Evolutionary conservation across 495 filamentous ascomycete genomes (phyloP), one percentile per base, ranked within the genome.

Genomic region (Annulohypoxylon moriforme): DNA sequence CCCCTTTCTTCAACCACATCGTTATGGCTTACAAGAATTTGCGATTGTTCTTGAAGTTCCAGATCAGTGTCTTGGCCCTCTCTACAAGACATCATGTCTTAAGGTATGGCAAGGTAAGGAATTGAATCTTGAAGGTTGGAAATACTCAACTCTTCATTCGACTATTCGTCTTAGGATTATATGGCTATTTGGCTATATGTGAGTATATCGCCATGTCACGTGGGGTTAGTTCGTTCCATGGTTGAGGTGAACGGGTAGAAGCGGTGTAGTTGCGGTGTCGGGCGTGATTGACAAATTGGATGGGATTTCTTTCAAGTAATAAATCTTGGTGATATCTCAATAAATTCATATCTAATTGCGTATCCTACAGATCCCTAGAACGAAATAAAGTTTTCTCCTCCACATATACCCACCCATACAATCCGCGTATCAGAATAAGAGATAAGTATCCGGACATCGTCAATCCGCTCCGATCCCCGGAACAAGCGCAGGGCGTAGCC

Each of bases 1-100:
- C 33, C 55, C 18, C 55, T 40, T 58, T 58, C 55, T 8, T 16
- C 1, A 18, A 6, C 20, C 4, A 24, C 55, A 58, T 58, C 33
- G 20, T 58, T 27, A n/a, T 40, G 20, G 18, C 11, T 38, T n/a
- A n/a, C 13, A 40, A n/a, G 14, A 25, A 40, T 40, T 7, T 22
- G 55, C 9, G 55, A n/a, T 25, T 10, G 55, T 33, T 58, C 55
- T 58, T 58, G 33, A 9, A 58, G 18, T 10, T 58, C 55, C 6
- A 58, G 1, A 14, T 29, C 10, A 2, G 34, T 1, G n/a, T 8
- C 20, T 25, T 40, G 55, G 9, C 18, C 13, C 36, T 36, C 55
- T 5, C 18, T 27, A 18, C 9, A 40, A 24, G 7, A 34, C 55
- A 58, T 58, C 20, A 40, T 58, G 33, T 40, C 33, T 29, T 1